Evolutionary conservation across 2,329 filamentous ascomycete genomes (phyloP).

Genomic region (Blastomyces emzantsi): DNA sequence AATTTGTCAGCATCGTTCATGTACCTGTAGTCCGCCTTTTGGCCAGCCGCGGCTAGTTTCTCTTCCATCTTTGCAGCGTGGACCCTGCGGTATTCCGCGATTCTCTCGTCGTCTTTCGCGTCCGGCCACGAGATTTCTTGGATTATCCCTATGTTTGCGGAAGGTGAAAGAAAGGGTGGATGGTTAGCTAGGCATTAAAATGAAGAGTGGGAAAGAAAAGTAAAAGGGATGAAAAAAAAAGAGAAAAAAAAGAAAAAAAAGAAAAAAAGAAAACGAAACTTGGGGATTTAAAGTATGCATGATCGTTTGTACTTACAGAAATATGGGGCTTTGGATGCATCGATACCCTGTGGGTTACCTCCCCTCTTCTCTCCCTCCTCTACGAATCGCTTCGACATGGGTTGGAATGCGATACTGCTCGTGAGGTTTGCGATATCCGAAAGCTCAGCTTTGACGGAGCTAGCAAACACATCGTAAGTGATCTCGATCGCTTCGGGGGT

Average conservation of each 20-base stretch:
- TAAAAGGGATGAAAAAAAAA: not conserved
- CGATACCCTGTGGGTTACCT: constrained; percentile 7
- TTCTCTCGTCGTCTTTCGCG: not conserved
- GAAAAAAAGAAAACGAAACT: no score
- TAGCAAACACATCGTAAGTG: constrained; percentile 3
- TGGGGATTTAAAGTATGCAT: not conserved
- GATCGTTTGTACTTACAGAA: constrained; percentile 1
- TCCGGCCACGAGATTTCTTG: constrained; percentile 10
- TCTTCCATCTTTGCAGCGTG: not conserved
- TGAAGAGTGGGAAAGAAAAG: not conserved
- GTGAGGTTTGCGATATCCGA: not conserved
- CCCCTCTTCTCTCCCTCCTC: constrained; percentile 1
- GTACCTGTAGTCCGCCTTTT: not conserved
- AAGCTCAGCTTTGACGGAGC: not conserved
- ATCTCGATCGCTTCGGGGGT: constrained; percentile 1
- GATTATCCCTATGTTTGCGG: not conserved
- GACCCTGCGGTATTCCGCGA: not conserved
- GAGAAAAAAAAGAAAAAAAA: not conserved
- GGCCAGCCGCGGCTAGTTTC: not conserved
- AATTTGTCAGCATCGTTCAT: constrained; percentile 4
- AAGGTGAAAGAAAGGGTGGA: not conserved
- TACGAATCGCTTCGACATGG: constrained; percentile 7
- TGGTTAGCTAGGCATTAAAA: not conserved
- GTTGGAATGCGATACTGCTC: constrained; percentile 4
- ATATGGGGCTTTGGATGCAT: constrained; percentile 4